Conservation (phyloP, 2,329 filamentous ascomycete species). For the Macroventuria anomochaeta region DNA sequence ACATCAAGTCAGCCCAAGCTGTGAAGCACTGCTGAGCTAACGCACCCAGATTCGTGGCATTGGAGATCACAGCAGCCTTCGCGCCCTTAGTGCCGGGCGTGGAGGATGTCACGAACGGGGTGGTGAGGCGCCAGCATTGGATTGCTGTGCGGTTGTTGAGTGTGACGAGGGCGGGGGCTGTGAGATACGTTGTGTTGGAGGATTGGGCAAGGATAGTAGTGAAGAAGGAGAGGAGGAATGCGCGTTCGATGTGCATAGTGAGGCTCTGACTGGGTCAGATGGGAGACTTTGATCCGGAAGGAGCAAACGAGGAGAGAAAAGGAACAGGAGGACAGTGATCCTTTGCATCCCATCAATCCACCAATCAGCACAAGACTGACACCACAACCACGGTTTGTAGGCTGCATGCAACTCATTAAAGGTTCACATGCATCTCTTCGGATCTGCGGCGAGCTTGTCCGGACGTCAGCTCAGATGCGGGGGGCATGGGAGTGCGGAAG, state of each 20-base stretch:
- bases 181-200: conserved; percentile 31
- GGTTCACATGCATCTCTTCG: not conserved
- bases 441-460: not conserved
- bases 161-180: conserved; percentile 43
- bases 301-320: not conserved
- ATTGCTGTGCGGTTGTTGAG: conserved; percentile 41
- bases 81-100: conserved; percentile 38
- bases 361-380: not conserved
- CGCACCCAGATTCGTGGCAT: conserved; percentile 28
- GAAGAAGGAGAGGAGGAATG: not conserved
- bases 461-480: not conserved
- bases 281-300: too few species aligned
- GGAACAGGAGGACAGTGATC: not conserved
- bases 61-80: conserved; percentile 26
- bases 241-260: too few species aligned
- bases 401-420: not conserved
- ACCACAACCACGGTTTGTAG: not conserved
- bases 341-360: not conserved
- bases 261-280: too few species aligned
- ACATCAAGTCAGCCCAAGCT: too few species aligned
- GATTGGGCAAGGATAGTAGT: conserved; percentile 7
- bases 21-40: too few species aligned
- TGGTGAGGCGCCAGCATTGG: conserved; percentile 45
- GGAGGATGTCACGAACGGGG: conserved; percentile 34
- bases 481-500: not conserved